phyloP scores from a whole-genome alignment of 2,329 filamentous ascomycete species.

The Chrysoporthe austroafricana region DNA sequence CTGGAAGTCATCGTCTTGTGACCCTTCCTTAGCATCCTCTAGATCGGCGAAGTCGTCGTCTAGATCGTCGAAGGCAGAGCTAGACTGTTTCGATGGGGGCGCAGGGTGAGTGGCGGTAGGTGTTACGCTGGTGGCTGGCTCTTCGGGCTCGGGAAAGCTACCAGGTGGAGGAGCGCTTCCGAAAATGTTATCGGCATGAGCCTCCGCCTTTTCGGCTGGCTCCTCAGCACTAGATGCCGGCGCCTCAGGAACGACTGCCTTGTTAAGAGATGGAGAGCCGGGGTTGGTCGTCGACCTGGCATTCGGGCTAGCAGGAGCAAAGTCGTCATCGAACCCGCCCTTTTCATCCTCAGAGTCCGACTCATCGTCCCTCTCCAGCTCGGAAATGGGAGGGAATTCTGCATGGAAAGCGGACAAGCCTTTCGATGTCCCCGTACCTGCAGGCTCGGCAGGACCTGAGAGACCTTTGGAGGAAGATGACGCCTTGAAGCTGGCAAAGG shows the following conservation, averaged over 20 bases:
- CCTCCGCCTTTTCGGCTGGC: constrained; percentile 27
- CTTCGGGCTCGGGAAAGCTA: constrained; percentile 26
- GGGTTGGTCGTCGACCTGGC: constrained; percentile 38
- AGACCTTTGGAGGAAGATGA: constrained; percentile 48
- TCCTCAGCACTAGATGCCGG: constrained; percentile 21
- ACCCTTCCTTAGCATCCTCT: constrained; percentile 81
- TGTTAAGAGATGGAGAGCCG: constrained; percentile 36
- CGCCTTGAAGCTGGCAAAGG: constrained; percentile 75
- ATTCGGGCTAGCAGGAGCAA: constrained; percentile 66
- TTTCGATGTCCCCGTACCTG: constrained; percentile 49
- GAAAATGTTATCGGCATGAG: constrained; percentile 46
- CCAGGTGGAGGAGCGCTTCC: constrained; percentile 38
- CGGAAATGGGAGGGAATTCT: constrained; percentile 94
- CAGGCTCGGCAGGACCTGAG: constrained; percentile 3
- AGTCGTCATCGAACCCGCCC: constrained; percentile 93
- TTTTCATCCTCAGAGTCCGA: constrained; percentile 78
- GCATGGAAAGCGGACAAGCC: constrained; percentile 61
- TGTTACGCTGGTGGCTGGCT: constrained; percentile 39
- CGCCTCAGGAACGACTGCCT: constrained; percentile 37
- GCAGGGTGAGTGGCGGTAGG: constrained; percentile 37
- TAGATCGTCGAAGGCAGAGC: constrained; percentile 72
- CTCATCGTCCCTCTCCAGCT: constrained; percentile 81
- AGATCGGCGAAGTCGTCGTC: constrained; percentile 83
- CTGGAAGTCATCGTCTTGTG: constrained; percentile 78
- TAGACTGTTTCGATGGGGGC: constrained; percentile 39